A percentile compares a stretch with the other conserved stretches of the same genome.
Evolutionary conservation across 345 rosid genomes (phyloP).

Genomic region (Turnera subulata): DNA sequence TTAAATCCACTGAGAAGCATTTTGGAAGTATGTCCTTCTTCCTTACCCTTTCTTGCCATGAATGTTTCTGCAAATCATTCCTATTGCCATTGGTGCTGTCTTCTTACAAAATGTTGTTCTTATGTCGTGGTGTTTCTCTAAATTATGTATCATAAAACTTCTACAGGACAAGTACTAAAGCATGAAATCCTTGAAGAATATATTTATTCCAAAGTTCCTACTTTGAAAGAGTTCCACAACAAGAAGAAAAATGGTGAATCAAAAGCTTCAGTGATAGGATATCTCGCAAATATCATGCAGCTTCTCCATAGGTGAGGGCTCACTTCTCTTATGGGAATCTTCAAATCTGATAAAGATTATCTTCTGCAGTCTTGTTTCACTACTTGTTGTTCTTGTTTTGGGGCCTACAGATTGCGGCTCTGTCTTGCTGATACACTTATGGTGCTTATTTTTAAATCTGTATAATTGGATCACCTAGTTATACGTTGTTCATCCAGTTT

Average conservation of each 20-base stretch:
- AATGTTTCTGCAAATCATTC: neutral
- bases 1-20: conserved; percentile 74
- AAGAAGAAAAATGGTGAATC: conserved; percentile 44
- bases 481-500: no score
- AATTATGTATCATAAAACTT: conserved; percentile 12
- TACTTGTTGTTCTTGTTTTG: no score
- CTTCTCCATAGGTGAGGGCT: conserved; percentile 64
- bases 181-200: conserved; percentile 62
- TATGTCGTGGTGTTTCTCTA: neutral
- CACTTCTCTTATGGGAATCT: neutral
- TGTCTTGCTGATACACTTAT: no score
- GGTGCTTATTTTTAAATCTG: no score
- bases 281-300: conserved; percentile 60
- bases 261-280: conserved; percentile 44
- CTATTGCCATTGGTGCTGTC: conserved; percentile 12
- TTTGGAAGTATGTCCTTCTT: conserved; percentile 75
- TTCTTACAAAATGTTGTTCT: neutral
- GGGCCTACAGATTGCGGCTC: no score
- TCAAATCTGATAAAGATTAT: no score
- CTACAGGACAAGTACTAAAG: conserved; percentile 73
- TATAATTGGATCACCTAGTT: no score
- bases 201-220: conserved; percentile 64
- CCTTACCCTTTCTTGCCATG: conserved; percentile 2
- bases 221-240: conserved; percentile 64
- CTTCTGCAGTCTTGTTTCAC: no score